A percentile compares a stretch with the other conserved stretches of the same genome.
Conservation (phyloP, 257 asterid genomes). For the Leonotis leonurus region DNA sequence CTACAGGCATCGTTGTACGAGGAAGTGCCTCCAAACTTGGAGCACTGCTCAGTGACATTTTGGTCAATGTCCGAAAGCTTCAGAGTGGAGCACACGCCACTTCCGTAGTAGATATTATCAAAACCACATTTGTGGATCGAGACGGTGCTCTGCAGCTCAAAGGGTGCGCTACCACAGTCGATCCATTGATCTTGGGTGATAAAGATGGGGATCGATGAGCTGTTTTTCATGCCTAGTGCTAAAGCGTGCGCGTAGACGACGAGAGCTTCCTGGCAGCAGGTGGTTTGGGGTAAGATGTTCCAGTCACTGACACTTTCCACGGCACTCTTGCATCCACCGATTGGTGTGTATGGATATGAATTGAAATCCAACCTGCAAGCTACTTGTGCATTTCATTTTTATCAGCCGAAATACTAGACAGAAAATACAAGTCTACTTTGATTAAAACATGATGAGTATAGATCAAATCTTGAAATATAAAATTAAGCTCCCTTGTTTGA, state of each 20-base stretch:
- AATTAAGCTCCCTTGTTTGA: no score
- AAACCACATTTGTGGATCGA: constrained; percentile 46
- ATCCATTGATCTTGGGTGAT: constrained; percentile 34
- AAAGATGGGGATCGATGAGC: constrained; percentile 28
- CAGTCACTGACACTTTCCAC: constrained; percentile 32
- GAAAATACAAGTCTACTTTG: no score
- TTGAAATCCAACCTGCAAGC: constrained; percentile 54
- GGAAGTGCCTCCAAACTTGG: constrained; percentile 31
- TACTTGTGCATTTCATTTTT: neutral
- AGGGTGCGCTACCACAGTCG: constrained; percentile 30
- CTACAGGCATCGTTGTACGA: constrained; percentile 40
- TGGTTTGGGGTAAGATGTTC: constrained; percentile 40
- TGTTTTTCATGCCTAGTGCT: constrained; percentile 32
- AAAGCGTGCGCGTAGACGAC: constrained; percentile 38
- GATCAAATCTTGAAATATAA: no score
- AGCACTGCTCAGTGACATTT: constrained; percentile 26
- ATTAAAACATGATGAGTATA: no score
- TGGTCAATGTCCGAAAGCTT: constrained; percentile 16
- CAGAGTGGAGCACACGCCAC: constrained; percentile 36
- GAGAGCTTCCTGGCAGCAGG: constrained; percentile 62
- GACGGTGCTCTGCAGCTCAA: constrained; percentile 34
- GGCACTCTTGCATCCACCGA: constrained; percentile 47
- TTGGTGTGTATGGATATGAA: constrained; percentile 43
- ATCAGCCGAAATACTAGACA: no score
- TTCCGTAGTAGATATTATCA: constrained; percentile 25